Conservation (phyloP, 805 yeast genomes). For the Kodamaea lidongshanica region DNA sequence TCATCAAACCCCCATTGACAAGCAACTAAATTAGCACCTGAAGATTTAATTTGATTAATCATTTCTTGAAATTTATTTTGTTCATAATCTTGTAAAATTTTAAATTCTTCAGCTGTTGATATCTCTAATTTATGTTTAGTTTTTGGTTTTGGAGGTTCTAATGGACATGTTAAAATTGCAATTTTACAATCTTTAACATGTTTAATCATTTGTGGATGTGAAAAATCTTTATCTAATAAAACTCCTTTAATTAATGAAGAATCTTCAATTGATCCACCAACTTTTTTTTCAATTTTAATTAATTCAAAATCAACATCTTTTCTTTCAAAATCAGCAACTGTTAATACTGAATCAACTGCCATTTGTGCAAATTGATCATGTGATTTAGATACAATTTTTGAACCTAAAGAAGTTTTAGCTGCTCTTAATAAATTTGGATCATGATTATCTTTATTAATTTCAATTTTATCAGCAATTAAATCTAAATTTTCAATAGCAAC, state of each 20-base stretch:
- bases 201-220: conserved; percentile 98
- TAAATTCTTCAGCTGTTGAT: conserved; percentile 88
- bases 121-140: conserved; percentile 96
- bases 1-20: conserved; percentile 99
- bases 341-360: conserved; percentile 93
- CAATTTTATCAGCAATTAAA: conserved; percentile 60
- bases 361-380: conserved; percentile 92
- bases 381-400: conserved; percentile 89
- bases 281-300: conserved; percentile 91
- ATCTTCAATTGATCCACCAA: conserved; percentile 89
- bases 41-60: conserved; percentile 77
- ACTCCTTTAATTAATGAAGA: conserved; percentile 86
- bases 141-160: conserved; percentile 99
- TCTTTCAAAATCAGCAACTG: conserved; percentile 87
- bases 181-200: conserved; percentile 69
- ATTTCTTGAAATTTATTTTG: conserved; percentile 83
- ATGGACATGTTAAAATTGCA: conserved; percentile 96
- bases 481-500: conserved; percentile 79
- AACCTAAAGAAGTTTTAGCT: conserved; percentile 90
- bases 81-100: conserved; percentile 85
- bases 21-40: conserved; percentile 94
- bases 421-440: conserved; percentile 72
- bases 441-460: conserved; percentile 41
- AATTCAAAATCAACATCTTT: conserved; percentile 96
- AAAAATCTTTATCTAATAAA: conserved; percentile 89